Evolutionary conservation across 305 asterid species (phyloP), one percentile per base, ranked within the genome.

Genomic region (Fraxinus paxiana): DNA sequence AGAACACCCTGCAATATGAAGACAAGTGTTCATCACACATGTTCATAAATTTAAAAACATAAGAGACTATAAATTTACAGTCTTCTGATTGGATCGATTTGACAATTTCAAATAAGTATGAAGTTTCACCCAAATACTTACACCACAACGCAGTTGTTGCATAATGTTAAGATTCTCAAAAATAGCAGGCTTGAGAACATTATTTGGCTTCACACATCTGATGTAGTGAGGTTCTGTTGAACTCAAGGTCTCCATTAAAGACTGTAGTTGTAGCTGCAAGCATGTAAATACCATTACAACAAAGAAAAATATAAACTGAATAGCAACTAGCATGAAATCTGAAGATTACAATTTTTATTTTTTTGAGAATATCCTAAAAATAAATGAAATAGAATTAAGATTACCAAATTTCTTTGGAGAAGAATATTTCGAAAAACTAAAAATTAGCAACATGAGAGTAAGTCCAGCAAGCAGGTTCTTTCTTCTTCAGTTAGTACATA

Each of bases 111-210:
- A 75, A 83, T 37, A 84, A 80, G 82, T n/a, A 76, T 74, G 70
- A 82, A 46, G 85, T 78, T 63, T 71, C 81, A 46, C 13, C 76
- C 80, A 80, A 77, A 82, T 85, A 93, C 98, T 94, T 90, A 97
- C 99, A 87, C 99, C 99, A 88, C 99, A 97, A 71, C 99, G 97
- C 82, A 97, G 85, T 85, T 97, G 99, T 83, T 97, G 98, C 85
- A 97, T 97, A 77, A 97, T 87, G 81, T 94, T 97, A 81, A 87
- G 75, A 87, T 92, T 94, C 92, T 97, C 99, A 88, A 97, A 97
- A 79, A 94, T 93, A 78, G 92, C 93, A 83, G 99, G 99, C 92
- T 93, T 97, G 78, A 97, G 93, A 83, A 85, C 92, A 81, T 90
- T 94, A 89, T 97, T 97, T 51, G 99, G 99, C 87, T 97, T 97